These are phyloP conservation scores for Leptographium radiaticola DNA, from an alignment of 2,329 filamentous ascomycete species.

Conservation along the genomic window DNA sequence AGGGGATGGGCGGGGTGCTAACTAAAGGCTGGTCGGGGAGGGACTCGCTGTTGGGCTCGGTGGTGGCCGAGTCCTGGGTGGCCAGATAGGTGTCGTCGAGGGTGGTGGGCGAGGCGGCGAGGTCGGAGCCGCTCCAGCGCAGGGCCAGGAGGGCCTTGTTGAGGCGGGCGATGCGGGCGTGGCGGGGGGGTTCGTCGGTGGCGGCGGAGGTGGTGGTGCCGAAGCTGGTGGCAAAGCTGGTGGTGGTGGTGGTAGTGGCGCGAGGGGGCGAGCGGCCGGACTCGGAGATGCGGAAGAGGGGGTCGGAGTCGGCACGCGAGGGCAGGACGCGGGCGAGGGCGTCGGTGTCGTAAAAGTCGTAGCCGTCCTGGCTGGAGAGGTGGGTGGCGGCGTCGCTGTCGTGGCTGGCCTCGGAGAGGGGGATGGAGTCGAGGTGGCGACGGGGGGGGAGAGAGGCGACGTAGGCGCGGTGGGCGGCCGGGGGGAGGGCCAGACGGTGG, in stretches of 20 bases:
- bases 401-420: conserved; percentile 37
- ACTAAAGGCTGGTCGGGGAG: too few relatives aligned
- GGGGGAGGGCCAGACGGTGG: conserved; percentile 36
- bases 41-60: too few relatives aligned
- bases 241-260: not conserved
- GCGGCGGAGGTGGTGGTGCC: not conserved
- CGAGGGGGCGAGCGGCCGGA: not conserved
- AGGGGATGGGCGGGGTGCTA: too few relatives aligned
- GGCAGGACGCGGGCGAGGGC: conserved; percentile 30
- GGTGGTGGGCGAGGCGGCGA: not conserved
- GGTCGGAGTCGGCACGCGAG: conserved; percentile 40
- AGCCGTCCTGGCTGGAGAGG: conserved; percentile 44
- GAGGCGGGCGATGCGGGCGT: not conserved
- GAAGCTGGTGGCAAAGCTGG: not conserved
- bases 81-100: conserved; percentile 2
- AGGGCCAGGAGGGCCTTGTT: conserved; percentile 8
- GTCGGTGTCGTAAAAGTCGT: conserved; percentile 54
- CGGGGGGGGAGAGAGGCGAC: conserved; percentile 16
- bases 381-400: conserved; percentile 30
- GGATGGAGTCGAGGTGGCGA: conserved; percentile 34
- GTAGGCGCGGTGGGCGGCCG: conserved; percentile 27
- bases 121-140: conserved; percentile 7
- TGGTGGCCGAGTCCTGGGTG: too few relatives aligned
- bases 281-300: conserved; percentile 46
- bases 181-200: not conserved